Evolutionary conservation across 306 rosid species (phyloP), one percentile per base, ranked within the genome.

Genomic region (Prunus campanulata): DNA sequence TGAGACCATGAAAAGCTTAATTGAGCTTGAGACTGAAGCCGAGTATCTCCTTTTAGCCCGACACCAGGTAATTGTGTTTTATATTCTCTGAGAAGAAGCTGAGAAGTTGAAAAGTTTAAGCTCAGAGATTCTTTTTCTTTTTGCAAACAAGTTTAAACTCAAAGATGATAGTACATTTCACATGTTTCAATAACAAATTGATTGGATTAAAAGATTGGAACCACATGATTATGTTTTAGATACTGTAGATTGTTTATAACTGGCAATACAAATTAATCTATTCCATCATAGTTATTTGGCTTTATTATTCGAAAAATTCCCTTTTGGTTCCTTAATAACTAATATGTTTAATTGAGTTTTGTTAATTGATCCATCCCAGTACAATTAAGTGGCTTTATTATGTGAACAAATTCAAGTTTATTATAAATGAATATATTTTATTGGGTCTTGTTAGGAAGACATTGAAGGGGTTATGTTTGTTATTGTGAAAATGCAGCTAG

Each of bases 31-130:
- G 84, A 60, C 83, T 29, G 96, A 87, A 76, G 98, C 92, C 13
- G 98, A 93, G 76, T 91, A 72, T 73, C 91, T 90, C 79, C 89
- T 94, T 71, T 78, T 94, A 68, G 90, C 98, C 49, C 90, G 92
- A 50, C 82, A 84, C 46, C 90, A 89, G 91, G 92, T 93, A 84
- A 48, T 6, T 7, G 13, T 15, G 11, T 62, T 62, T 29, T 25
- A 27, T 32, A 12, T 47, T 16, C 16, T 22, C 29, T 4, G 46
- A 11, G 11, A 73, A 27, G 75, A 46, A 12, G 25, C 57, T 24
- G 39, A 19, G 30, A n/a, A 69, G 49, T 49, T 59, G 50, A 25
- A 44, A 51, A 74, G 5, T 66, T 11, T 20, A 19, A 3, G 52
- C 16, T 8, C 20, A 54, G 29, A n/a, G 27, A 50, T 11, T 39